Evolutionary conservation across 257 asterid genomes (phyloP).

Genomic region (Solanum verrucosum): DNA sequence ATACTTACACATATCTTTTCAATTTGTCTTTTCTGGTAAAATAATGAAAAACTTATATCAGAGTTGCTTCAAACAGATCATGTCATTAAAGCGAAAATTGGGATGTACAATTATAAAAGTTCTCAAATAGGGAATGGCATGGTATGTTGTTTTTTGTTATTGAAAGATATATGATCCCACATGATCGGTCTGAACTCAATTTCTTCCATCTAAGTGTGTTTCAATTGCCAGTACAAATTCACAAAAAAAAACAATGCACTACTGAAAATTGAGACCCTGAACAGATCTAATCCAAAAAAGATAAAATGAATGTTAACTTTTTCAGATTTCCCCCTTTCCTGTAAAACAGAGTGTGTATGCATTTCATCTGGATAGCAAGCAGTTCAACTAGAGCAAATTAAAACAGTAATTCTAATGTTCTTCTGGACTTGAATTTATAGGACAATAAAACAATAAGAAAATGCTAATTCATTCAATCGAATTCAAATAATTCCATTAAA

Average conservation of each 20-base stretch:
- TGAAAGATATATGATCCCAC: neutral
- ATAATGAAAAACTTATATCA: neutral
- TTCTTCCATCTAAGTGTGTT: neutral
- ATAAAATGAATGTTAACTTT: neutral
- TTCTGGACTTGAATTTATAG: neutral
- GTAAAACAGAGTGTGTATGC: neutral
- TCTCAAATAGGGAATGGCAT: neutral
- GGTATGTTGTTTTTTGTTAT: neutral
- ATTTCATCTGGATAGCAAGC: neutral
- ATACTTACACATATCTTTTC: no score
- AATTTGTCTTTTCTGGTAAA: no score
- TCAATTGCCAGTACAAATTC: neutral
- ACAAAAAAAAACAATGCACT: neutral
- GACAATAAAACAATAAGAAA: neutral
- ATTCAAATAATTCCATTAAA: neutral
- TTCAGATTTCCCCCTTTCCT: neutral
- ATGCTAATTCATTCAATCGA: neutral
- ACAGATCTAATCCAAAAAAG: neutral
- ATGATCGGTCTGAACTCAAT: neutral
- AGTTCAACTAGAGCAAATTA: neutral
- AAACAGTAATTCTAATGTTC: neutral
- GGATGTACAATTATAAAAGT: neutral
- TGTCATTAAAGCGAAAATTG: neutral
- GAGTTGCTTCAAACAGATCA: neutral
- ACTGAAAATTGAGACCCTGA: neutral